A percentile compares a stretch with the other conserved stretches of the same genome.
Conservation (phyloP, 169 alveolate genomes). For the Eimeria maxima region DNA sequence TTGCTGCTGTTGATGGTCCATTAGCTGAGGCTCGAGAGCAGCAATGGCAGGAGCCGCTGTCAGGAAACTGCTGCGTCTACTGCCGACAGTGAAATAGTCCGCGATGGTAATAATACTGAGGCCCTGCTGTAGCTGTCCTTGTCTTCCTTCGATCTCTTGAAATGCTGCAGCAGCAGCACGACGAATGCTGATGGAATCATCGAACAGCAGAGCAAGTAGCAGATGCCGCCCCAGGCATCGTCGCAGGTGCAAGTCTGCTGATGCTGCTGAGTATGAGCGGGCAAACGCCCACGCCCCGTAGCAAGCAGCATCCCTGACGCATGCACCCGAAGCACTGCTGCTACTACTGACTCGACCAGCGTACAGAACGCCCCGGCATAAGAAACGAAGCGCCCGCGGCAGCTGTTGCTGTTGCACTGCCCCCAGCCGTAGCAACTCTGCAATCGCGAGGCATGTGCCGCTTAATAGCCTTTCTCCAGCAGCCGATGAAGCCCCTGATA, state of each 20-base stretch:
- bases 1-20: neutral
- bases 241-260: too few species aligned
- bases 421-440: too few species aligned
- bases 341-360: constrained; percentile 11
- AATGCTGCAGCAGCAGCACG: constrained; percentile 63
- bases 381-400: too few species aligned
- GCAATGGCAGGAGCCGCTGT: constrained; percentile 22
- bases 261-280: too few species aligned
- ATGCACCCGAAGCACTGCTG: neutral
- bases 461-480: too few species aligned
- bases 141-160: constrained; percentile 84
- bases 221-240: constrained; percentile 12
- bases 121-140: constrained; percentile 80
- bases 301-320: neutral
- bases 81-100: constrained; percentile 37
- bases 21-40: constrained; percentile 57
- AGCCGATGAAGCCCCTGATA: too few species aligned
- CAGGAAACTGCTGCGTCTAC: constrained; percentile 19
- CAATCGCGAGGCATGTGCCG: too few species aligned
- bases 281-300: too few species aligned
- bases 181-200: neutral
- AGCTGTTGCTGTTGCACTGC: too few species aligned
- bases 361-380: too few species aligned
- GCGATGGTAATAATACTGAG: constrained; percentile 64
- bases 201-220: constrained; percentile 51